Evolutionary conservation across 345 rosid genomes (phyloP), one percentile per base, ranked within the genome.

Genomic region (Citrus glauca): DNA sequence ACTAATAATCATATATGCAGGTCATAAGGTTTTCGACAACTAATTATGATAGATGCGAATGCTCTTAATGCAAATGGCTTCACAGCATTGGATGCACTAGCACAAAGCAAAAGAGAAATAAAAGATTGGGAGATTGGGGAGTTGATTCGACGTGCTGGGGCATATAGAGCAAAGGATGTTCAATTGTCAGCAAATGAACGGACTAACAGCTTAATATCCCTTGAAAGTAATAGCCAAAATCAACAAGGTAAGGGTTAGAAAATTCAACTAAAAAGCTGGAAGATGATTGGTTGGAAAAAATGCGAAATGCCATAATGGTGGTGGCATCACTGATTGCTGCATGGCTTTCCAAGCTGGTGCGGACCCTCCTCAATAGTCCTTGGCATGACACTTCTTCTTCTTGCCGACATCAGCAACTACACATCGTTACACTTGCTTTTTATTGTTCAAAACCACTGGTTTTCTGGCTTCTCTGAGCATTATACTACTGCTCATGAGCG

Each of bases 241-340:
- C 38, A 30, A 0, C 1, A 50, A 2, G 59, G 37, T 45, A 27
- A 8, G 28, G 17, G 1, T 4, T 19, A 22, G 10, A 38, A 67
- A 50, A 10, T 30, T 5, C 3, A 66, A 2, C 0, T 10, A 35
- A 72, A 65, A 28, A 16, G 19, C 6, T 14, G 20, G 56, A 77
- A 2, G 10, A 50, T 4, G 35, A 63, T 27, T 50, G 77, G 71
- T 13, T 66, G 14, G 64, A 38, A 20, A 66, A 79, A 76, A 19
- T 79, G 37, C 2, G 72, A 19, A 76, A 61, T 30, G 71, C 83
- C 14, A 59, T 79, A 40, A 79, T 84, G 81, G 56, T 81, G 33
- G 87, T 81, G 53, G 80, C 83, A 63, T 79, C 87, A 19, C 77
- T 84, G 22, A 79, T 81, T 30, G 82, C 84, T 20, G 81, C 84